A percentile compares a stretch with the other conserved stretches of the same genome.
These are phyloP conservation scores for Fusarium avenaceum DNA, from an alignment of 2,329 filamentous ascomycete species.

Conservation along the genomic window DNA sequence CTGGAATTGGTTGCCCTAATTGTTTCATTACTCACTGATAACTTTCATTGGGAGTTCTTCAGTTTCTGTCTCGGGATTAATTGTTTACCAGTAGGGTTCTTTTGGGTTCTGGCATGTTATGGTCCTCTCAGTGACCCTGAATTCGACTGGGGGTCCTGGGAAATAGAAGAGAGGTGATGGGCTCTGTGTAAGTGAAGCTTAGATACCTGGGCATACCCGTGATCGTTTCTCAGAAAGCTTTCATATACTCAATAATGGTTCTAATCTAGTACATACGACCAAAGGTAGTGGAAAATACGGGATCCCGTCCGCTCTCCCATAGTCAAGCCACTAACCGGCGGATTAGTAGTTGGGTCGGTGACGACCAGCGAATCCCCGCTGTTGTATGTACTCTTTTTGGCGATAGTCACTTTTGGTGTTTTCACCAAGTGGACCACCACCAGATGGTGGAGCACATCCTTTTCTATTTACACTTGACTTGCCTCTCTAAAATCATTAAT, in stretches of 20 bases:
- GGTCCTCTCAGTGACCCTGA: neutral
- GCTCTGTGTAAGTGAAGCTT: neutral
- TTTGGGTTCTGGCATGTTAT: neutral
- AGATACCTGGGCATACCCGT: neutral
- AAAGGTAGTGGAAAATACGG: slow-evolving; percentile 10
- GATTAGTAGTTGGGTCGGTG: neutral
- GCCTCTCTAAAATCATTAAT: too few species aligned
- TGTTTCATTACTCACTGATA: neutral
- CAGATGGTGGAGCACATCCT: too few species aligned
- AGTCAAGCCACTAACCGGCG: neutral
- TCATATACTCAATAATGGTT: neutral
- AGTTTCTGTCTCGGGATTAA: neutral
- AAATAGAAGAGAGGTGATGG: neutral
- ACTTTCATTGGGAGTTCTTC: neutral
- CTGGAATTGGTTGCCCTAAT: neutral
- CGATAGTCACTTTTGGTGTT: neutral
- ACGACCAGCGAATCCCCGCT: neutral
- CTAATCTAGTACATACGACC: neutral
- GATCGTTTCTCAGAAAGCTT: neutral
- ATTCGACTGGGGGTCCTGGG: neutral
- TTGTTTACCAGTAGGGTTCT: neutral
- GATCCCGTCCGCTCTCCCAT: slow-evolving; percentile 1
- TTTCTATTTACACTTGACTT: too few species aligned
- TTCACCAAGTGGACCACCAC: too few species aligned
- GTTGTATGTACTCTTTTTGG: neutral